Base-by-base conservation (phyloP, 2,329 filamentous ascomycete genomes). In the Fusarium agapanthi region DNA sequence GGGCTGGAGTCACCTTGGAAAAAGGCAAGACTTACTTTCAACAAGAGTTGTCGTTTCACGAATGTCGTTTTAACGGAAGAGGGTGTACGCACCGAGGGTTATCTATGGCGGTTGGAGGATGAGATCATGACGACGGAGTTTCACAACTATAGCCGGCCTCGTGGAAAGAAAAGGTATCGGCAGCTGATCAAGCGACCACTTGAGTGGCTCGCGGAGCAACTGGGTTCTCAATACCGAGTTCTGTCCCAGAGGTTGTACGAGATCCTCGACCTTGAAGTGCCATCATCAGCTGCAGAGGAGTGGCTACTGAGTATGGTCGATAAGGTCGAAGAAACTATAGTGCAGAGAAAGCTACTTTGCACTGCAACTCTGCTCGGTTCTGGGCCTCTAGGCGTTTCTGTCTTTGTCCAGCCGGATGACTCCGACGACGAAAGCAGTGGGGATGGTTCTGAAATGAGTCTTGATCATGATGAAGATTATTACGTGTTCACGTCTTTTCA, bases 101-200 rank as follows among this genome's bases (percentile, higher is more conserved):
- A 56, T 1, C 11, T 61, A 3, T 56, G 50, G 50, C 48, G 22
- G 1, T 11, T 61, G 4, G 34, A 38, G 2, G 26, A 32, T 3
- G 26, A 38, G 32, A 61, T 61, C 8, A 1, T 11, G 0, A 56
- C 50, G 2, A 1, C 30, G 4, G 1, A 0, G 0, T 53, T 53
- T 30, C 13, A 16, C 7, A 24, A 5, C 2, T 5, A n/a, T 1
- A 14, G 0, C 0, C 30, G 3, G 2, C 3, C 22, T 4, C 30
- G 14, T 14, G 2, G 7, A 13, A 30, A 10, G 5, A 30, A 20
- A 14, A 38, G 15, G 5, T 13, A 15, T 1, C 10, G 15, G 0
- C 24, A 18, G 3, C 20, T 0, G 5, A 3, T 1, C 1, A 34
- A 24, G 5, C 20, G 24, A 1, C 40, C 48, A 8, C 58, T 55